Percentiles rank a stretch among this genome's conserved stretches.
phyloP scores from a whole-genome alignment of 768 basidiomycete genomes.

The Podaxis mareebaensis region DNA sequence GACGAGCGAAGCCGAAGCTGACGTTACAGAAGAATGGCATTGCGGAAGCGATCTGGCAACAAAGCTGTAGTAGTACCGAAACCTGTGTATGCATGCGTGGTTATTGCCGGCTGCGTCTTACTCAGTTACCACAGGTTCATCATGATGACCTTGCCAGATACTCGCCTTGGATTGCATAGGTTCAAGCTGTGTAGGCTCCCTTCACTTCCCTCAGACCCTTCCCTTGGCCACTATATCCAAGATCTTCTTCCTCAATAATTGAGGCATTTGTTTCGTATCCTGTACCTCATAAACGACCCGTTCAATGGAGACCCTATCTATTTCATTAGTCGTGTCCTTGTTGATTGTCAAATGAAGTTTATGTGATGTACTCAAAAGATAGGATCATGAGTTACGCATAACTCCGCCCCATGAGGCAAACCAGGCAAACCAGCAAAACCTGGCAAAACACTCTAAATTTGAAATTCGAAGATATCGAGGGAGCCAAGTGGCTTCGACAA shows the following conservation, averaged over 20 bases:
- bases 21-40: background rate
- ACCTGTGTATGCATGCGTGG: background rate
- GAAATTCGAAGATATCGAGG: too few relatives aligned
- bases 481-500: background rate
- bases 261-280: background rate
- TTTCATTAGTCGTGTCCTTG: background rate
- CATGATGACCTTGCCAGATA: background rate
- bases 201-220: background rate
- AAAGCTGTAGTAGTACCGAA: background rate
- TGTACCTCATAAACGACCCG: background rate
- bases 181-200: background rate
- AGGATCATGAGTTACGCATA: background rate
- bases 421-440: background rate
- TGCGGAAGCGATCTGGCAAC: background rate
- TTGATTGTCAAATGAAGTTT: background rate
- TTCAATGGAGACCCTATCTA: background rate
- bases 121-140: background rate
- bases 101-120: slow-evolving; percentile 2
- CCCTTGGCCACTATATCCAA: background rate
- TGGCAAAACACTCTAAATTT: background rate
- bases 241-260: background rate
- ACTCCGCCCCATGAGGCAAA: background rate
- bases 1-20: background rate
- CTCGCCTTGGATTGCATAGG: background rate
- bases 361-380: background rate